These are phyloP conservation scores for Macrolepiota dolichaula DNA, from an alignment of 768 basidiomycete genomes.

Conservation along the genomic window DNA sequence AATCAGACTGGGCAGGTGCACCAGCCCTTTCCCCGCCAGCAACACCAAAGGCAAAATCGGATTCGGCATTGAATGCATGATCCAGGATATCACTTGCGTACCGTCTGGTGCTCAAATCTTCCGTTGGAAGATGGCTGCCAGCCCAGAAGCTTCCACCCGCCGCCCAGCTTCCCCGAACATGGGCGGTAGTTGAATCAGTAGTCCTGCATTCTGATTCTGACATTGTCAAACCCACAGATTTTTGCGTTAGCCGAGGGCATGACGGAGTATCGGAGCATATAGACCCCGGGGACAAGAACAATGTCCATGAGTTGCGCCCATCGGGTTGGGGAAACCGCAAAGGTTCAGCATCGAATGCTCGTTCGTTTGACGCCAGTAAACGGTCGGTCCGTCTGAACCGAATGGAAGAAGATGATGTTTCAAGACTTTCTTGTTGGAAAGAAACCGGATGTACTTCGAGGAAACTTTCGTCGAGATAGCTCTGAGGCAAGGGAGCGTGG, in stretches of 20 bases:
- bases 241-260: conserved; percentile 9
- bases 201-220: conserved; percentile 1
- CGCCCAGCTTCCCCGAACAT: not conserved
- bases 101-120: conserved; percentile 1
- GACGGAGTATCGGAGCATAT: conserved; percentile 9
- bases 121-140: not conserved
- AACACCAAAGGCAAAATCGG: not conserved
- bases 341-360: not conserved
- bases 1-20: not conserved
- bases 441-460: not conserved
- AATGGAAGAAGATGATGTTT: conserved; percentile 9
- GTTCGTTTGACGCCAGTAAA: not conserved
- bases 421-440: not conserved
- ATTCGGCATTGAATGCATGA: not conserved
- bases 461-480: not conserved
- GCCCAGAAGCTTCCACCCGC: not conserved
- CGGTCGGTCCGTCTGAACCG: not conserved
- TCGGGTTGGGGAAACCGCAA: conserved; percentile 24
- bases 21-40: not conserved
- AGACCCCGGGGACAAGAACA: conserved; percentile 22
- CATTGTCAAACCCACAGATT: conserved; percentile 12
- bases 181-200: not conserved
- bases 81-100: conserved; percentile 10
- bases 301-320: conserved; percentile 27
- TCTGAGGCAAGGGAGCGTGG: not conserved